phyloP scores from a whole-genome alignment of 2,329 filamentous ascomycete species.

The Colletotrichum euphorbiae region DNA sequence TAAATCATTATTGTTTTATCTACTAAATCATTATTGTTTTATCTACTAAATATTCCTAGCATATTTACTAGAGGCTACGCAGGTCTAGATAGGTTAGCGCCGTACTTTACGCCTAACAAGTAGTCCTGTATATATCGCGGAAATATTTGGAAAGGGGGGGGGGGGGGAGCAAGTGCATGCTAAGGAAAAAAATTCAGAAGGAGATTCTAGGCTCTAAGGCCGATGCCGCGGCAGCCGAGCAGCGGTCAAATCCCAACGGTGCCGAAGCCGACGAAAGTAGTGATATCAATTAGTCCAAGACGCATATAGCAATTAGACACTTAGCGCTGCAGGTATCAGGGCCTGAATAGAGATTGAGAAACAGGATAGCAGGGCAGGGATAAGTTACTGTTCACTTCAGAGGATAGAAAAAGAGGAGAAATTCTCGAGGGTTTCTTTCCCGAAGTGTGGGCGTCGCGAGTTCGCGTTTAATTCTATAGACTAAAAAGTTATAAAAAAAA shows the following conservation, averaged over 20 bases:
- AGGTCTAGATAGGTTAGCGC: too few species aligned
- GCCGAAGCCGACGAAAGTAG: not conserved
- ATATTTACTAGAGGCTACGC: too few species aligned
- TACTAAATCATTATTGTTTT: too few species aligned
- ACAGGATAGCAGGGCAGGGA: not conserved
- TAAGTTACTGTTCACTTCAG: not conserved
- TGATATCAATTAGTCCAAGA: not conserved
- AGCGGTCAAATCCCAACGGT: not conserved
- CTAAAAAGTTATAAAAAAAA: too few species aligned
- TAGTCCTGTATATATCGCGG: too few species aligned
- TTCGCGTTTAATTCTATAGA: too few species aligned
- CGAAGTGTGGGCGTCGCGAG: too few species aligned
- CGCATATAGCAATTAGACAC: not conserved
- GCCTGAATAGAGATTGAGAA: not conserved
- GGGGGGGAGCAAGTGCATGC: too few species aligned
- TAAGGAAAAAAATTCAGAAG: too few species aligned
- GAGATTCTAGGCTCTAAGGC: not conserved
- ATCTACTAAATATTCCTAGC: too few species aligned
- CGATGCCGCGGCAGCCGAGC: constrained; percentile 10
- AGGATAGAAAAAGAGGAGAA: not conserved
- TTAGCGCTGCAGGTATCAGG: constrained; percentile 2
- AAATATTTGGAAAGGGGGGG: not conserved
- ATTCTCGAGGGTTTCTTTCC: constrained; percentile 12
- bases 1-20: too few species aligned
- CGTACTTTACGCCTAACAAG: too few species aligned